Percentiles rank a stretch among this genome's conserved stretches.
Evolutionary conservation across 2,329 filamentous ascomycete species (phyloP).

Genomic region (Aspergillus hortae): DNA sequence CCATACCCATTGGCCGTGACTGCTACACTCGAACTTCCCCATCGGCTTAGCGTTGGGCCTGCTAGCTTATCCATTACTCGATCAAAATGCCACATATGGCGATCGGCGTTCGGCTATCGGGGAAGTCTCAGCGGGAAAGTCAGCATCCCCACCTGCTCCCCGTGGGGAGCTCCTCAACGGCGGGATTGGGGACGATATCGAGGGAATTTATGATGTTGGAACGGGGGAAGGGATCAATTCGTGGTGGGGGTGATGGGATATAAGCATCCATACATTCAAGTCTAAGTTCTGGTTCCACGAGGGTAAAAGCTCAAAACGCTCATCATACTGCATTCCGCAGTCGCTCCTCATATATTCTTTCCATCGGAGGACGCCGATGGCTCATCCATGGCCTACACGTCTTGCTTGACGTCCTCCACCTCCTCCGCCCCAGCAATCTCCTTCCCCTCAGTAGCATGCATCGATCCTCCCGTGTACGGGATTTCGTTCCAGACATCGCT

Average conservation of each 20-base stretch:
- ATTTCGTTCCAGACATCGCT: constrained; percentile 77
- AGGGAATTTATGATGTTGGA: too few species aligned
- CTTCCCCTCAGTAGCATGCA: constrained; percentile 30
- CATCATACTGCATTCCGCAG: too few species aligned
- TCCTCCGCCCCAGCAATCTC: constrained; percentile 15
- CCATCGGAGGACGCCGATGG: too few species aligned
- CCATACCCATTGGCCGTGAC: background rate
- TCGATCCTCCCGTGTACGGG: constrained; percentile 35
- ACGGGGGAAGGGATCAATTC: too few species aligned
- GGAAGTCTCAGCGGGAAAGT: background rate
- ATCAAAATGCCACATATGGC: background rate
- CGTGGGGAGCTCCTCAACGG: background rate
- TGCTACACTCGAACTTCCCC: background rate
- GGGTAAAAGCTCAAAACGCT: too few species aligned
- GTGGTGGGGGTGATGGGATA: too few species aligned
- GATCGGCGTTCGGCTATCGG: background rate
- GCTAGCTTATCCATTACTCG: background rate
- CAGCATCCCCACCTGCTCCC: background rate
- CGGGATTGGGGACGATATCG: background rate
- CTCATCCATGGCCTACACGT: background rate
- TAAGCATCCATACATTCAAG: too few species aligned
- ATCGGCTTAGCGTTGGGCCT: background rate
- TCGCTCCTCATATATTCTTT: too few species aligned
- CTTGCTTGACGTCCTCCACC: background rate
- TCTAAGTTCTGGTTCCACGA: too few species aligned